Base-by-base conservation (phyloP, 345 rosid genomes). In the Eucalyptus lansdowneana region DNA sequence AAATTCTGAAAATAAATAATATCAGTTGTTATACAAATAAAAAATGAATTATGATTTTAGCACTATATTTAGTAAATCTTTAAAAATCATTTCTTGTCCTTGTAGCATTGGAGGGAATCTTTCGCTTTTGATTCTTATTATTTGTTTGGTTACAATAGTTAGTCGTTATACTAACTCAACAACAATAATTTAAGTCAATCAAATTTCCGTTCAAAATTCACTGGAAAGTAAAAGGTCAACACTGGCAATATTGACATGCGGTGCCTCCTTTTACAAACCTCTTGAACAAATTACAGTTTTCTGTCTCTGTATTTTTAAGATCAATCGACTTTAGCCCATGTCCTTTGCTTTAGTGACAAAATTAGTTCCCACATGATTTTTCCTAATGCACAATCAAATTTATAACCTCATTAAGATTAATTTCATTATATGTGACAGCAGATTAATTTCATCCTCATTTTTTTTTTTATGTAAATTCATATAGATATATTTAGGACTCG, bases 81-180 rank as follows among this genome's bases (percentile, higher is more conserved):
- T 0, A 0, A 13, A 29, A 24, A 56, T 0, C 62, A 24, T 22
- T 56, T 56, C 3, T 56, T 24, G 13, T 56, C 62, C 29, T 10
- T 56, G 12, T 56, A 56, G 62, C 0, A 56, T 5, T 22, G 6
- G 29, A 56, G 29, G 62, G 0, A 56, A 56, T 56, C 13, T 56
- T 56, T 56, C 3, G 62, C 62, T 56, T 56, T 56, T 2, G 62
- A 24, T 56, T 56, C 62, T 56, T 56, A 10, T 0, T 22, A 22
- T 56, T 56, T 25, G 14, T 25, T 56, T 22, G 62, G 29, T 56
- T 56, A 56, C 62, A 24, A 25, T 25, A 56, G 27, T 24, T 10
- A 22, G 29, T 0, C 14, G 62, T 56, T 56, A 56, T 25, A 24
- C 14, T 56, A 53, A 56, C 62, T 56, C 62, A 24, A 56, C 62